Conservation (phyloP, 306 rosid species). For the Boehmeria nivea region DNA sequence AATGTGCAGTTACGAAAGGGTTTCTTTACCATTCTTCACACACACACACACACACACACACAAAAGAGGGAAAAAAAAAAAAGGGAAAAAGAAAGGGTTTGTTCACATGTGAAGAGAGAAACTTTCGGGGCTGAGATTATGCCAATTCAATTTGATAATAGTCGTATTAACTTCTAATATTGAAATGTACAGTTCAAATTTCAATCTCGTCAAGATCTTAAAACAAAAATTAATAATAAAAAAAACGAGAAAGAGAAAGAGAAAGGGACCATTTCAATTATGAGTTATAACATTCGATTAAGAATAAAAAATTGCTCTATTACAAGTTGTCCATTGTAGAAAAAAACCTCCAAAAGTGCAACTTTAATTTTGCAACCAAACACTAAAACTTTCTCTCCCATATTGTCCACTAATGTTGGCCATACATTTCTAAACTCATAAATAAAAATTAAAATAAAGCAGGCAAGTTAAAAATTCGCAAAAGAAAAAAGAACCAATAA, state of each 20-base stretch:
- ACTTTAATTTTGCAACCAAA: background rate
- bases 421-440: background rate
- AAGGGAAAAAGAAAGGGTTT: too few relatives aligned
- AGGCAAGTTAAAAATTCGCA: too few relatives aligned
- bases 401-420: background rate
- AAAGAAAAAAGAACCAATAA: background rate
- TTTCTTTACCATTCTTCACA: background rate
- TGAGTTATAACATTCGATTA: background rate
- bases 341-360: conserved; percentile 2
- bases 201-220: too few relatives aligned
- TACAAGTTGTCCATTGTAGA: background rate
- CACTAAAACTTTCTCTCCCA: background rate
- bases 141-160: too few relatives aligned
- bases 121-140: too few relatives aligned
- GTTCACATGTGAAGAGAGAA: too few relatives aligned
- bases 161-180: too few relatives aligned
- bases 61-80: too few relatives aligned
- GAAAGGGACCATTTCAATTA: conserved; percentile 6
- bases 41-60: too few relatives aligned
- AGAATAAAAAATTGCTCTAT: background rate
- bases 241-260: too few relatives aligned
- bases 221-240: background rate
- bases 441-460: background rate
- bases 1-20: background rate
- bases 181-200: too few relatives aligned